A percentile compares a stretch with the other conserved stretches of the same genome.
Evolutionary conservation across 2,329 filamentous ascomycete genomes (phyloP).

Genomic region (Aspergillus felis): DNA sequence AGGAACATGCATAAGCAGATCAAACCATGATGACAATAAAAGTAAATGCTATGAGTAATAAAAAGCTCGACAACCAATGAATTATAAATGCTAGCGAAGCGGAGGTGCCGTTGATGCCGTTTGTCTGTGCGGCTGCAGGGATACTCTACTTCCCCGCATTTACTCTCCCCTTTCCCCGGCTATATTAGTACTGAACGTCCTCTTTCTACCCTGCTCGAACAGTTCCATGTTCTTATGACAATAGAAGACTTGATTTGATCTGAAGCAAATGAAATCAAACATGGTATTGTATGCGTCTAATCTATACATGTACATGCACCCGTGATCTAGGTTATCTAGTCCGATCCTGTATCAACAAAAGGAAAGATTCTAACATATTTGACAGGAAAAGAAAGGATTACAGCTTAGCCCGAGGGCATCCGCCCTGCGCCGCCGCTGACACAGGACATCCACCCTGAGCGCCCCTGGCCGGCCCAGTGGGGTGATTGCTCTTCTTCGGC

Average conservation of each 20-base stretch:
- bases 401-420: conserved; percentile 23
- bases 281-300: background rate
- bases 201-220: background rate
- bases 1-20: background rate
- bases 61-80: background rate
- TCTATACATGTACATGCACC: background rate
- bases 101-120: background rate
- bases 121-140: background rate
- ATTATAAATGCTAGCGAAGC: background rate
- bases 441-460: conserved; percentile 2
- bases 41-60: background rate
- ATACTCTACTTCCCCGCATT: conserved; percentile 9
- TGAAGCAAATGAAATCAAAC: background rate
- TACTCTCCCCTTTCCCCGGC: conserved; percentile 5
- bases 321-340: conserved; percentile 1
- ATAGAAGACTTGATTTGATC: background rate
- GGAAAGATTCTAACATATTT: background rate
- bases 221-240: background rate
- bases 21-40: background rate
- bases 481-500: conserved; percentile 51
- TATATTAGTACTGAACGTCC: conserved; percentile 13
- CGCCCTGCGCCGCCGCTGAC: background rate
- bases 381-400: background rate
- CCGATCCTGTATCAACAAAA: conserved; percentile 5
- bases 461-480: conserved; percentile 23